Evolutionary conservation across 106 monocot species (phyloP).

Genomic region (Narthecium ossifragum): DNA sequence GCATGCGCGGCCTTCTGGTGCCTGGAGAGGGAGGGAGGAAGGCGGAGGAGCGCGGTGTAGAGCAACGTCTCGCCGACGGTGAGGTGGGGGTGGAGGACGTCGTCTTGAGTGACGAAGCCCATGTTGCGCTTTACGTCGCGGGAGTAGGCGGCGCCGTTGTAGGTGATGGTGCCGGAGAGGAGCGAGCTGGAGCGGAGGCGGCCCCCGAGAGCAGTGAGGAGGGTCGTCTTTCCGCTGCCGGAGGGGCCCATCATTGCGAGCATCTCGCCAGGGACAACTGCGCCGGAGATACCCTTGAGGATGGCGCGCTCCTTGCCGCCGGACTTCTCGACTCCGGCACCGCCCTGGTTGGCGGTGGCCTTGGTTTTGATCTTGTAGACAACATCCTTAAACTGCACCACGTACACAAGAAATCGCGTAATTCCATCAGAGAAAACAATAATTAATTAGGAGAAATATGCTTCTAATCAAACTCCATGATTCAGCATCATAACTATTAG

Average conservation of each 20-base stretch:
- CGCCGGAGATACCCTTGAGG: slow-evolving; percentile 21
- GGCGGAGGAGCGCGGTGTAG: slow-evolving; percentile 28
- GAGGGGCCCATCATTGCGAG: slow-evolving; percentile 43
- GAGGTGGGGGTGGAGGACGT: slow-evolving; percentile 36
- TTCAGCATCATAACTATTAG: no score
- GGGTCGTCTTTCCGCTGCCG: slow-evolving; percentile 39
- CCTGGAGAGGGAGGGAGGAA: background rate
- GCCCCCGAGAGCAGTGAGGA: slow-evolving; percentile 33
- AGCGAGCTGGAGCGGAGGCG: background rate
- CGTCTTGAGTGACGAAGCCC: slow-evolving; percentile 35
- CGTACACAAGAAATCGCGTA: no score
- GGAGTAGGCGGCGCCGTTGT: slow-evolving; percentile 29
- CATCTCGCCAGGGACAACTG: slow-evolving; percentile 30
- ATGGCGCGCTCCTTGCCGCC: slow-evolving; percentile 7
- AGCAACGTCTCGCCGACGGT: slow-evolving; percentile 36
- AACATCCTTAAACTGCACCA: slow-evolving; percentile 39
- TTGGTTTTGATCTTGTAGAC: slow-evolving; percentile 21
- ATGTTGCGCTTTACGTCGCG: slow-evolving; percentile 17
- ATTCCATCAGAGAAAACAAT: no score
- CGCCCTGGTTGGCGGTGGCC: background rate
- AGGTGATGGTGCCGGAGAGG: slow-evolving; percentile 27
- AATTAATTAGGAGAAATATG: no score
- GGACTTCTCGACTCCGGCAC: background rate
- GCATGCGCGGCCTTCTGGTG: background rate
- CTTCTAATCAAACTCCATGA: no score